Percentiles rank a stretch among this genome's conserved stretches.
phyloP scores from a whole-genome alignment of 352 stramenopile genomes.

The Detonula confervacea region DNA sequence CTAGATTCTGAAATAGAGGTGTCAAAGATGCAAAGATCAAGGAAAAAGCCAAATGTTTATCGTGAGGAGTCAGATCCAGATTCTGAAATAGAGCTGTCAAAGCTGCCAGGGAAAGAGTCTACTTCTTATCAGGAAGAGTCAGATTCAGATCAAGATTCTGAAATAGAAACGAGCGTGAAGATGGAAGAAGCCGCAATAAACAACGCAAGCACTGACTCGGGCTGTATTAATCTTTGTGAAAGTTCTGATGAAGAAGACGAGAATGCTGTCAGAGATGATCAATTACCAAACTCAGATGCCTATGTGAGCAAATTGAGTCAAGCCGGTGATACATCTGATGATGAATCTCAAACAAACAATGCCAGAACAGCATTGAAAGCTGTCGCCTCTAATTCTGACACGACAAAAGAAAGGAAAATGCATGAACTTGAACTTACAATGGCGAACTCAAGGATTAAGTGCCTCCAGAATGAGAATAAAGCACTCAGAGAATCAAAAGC shows the following conservation, averaged over 20 bases:
- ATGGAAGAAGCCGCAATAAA: background rate
- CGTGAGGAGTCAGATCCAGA: too few species aligned
- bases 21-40: too few species aligned
- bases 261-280: background rate
- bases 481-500: background rate
- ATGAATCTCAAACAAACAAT: too few species aligned
- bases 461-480: background rate
- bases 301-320: background rate
- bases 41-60: too few species aligned
- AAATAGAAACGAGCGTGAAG: background rate
- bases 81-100: too few species aligned
- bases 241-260: conserved; percentile 1
- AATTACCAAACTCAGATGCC: background rate
- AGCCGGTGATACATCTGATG: background rate
- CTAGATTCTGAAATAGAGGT: too few species aligned
- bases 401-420: too few species aligned
- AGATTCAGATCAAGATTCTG: too few species aligned
- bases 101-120: background rate
- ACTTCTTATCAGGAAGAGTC: conserved; percentile 1
- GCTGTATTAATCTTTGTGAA: background rate
- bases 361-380: too few species aligned
- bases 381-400: too few species aligned
- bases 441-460: too few species aligned
- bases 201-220: background rate
- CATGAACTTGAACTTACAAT: too few species aligned